These are phyloP conservation scores for Saturnispora serradocipensis DNA, from an alignment of 805 yeast species.

Conservation along the genomic window DNA sequence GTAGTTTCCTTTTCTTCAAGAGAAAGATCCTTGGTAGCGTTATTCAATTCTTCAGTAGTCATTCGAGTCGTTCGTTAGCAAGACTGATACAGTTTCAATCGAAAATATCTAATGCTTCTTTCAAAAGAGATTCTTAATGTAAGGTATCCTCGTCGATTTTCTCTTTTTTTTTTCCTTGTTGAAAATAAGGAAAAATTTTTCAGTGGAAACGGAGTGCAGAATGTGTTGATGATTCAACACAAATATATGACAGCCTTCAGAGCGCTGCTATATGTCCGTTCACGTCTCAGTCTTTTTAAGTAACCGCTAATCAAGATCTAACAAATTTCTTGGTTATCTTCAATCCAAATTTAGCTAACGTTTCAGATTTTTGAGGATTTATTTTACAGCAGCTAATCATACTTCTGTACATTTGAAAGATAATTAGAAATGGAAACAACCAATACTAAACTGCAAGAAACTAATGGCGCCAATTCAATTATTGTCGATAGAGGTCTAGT, in stretches of 20 bases:
- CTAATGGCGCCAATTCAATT: conserved; percentile 6
- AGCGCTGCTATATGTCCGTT: neutral
- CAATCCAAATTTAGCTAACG: neutral
- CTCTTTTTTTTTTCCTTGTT: neutral
- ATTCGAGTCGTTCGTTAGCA: conserved; percentile 13
- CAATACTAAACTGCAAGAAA: neutral
- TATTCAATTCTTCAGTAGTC: conserved; percentile 28
- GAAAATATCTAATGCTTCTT: neutral
- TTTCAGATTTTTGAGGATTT: neutral
- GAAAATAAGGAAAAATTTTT: neutral
- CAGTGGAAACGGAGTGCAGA: neutral
- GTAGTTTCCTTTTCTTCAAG: conserved; percentile 34
- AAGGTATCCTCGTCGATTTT: conserved; percentile 1
- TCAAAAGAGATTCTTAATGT: neutral
- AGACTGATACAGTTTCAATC: neutral
- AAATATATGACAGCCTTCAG: neutral
- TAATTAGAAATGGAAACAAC: conserved; percentile 1
- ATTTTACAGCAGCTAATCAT: neutral
- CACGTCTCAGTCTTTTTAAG: too few relatives aligned
- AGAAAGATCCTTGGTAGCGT: conserved; percentile 28
- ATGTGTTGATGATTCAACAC: neutral
- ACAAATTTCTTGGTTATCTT: too few relatives aligned
- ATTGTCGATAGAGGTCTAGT: conserved; percentile 30
- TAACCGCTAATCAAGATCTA: too few relatives aligned
- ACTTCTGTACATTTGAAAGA: neutral